phyloP scores from a whole-genome alignment of 495 filamentous ascomycete species.

The Hyaloscypha variabilis region DNA sequence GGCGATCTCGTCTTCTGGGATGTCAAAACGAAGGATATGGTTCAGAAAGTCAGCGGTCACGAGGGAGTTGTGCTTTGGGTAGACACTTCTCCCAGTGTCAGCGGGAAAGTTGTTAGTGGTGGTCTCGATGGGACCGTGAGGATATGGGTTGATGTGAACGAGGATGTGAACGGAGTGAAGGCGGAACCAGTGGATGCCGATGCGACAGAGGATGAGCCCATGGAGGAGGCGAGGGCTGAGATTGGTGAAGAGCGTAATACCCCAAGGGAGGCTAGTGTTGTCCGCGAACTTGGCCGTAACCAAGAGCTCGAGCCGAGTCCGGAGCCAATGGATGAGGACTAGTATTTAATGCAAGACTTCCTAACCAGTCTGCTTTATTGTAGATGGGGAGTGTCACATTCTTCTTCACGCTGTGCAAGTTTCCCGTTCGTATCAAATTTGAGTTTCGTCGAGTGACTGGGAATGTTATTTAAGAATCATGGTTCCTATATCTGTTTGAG shows the following conservation, averaged over 20 bases:
- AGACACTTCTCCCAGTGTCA: conserved; percentile 56
- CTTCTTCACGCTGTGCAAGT: too few species aligned
- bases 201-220: conserved; percentile 14
- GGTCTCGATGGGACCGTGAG: conserved; percentile 66
- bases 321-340: neutral
- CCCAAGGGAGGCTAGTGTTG: conserved; percentile 11
- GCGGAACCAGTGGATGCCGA: conserved; percentile 5
- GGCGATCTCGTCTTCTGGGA: conserved; percentile 88
- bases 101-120: conserved; percentile 58
- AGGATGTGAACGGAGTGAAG: conserved; percentile 24
- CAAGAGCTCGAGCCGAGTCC: neutral
- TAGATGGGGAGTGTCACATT: too few species aligned
- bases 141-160: conserved; percentile 56
- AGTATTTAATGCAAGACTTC: neutral
- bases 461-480: too few species aligned
- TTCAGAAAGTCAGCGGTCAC: conserved; percentile 75
- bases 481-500: too few species aligned
- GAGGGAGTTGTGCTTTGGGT: conserved; percentile 84
- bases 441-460: too few species aligned
- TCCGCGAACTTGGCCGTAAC: neutral
- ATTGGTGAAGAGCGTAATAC: conserved; percentile 25
- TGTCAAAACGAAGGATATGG: conserved; percentile 76
- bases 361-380: too few species aligned
- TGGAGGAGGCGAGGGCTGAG: conserved; percentile 34
- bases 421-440: too few species aligned